phyloP scores from a whole-genome alignment of 2,329 filamentous ascomycete species.

The Macrophomina pseudophaseolina region DNA sequence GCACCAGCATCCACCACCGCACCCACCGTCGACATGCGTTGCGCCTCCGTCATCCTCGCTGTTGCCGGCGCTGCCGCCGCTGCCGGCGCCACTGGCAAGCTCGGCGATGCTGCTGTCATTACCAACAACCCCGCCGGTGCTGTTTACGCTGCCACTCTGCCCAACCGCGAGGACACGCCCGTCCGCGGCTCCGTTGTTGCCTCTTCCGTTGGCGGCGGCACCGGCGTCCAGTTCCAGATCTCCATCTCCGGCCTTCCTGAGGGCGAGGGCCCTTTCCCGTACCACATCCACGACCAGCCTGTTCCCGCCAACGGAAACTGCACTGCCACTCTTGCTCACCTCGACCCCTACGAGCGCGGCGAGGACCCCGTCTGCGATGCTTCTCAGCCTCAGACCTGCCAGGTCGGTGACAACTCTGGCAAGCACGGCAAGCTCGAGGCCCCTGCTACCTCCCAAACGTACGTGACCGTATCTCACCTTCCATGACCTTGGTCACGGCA shows the following conservation, averaged over 20 bases:
- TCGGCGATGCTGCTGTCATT: slow-evolving; percentile 41
- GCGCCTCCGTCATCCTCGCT: slow-evolving; percentile 36
- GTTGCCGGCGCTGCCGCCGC: slow-evolving; percentile 30
- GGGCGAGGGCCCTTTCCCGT: slow-evolving; percentile 52
- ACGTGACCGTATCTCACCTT: slow-evolving; percentile 20
- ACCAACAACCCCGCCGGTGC: slow-evolving; percentile 47
- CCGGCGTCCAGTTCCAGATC: slow-evolving; percentile 48
- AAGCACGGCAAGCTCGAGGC: slow-evolving; percentile 50
- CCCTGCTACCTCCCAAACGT: slow-evolving; percentile 38
- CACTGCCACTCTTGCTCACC: slow-evolving; percentile 46
- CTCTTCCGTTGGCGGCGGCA: slow-evolving; percentile 40
- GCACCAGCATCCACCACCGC: background rate
- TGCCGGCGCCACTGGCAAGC: slow-evolving; percentile 34
- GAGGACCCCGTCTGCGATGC: slow-evolving; percentile 46
- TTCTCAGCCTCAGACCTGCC: slow-evolving; percentile 45
- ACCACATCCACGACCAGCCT: slow-evolving; percentile 53
- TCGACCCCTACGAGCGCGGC: slow-evolving; percentile 51
- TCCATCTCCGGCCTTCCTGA: slow-evolving; percentile 48
- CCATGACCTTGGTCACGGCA: background rate
- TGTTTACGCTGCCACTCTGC: slow-evolving; percentile 46
- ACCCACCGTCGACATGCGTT: slow-evolving; percentile 22
- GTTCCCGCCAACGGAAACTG: slow-evolving; percentile 51
- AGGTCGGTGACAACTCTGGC: slow-evolving; percentile 53
- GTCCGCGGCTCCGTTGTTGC: slow-evolving; percentile 44
- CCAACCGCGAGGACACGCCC: slow-evolving; percentile 38